These are phyloP conservation scores for Backusella australiensis DNA, from an alignment of 192 early-diverging fungal species.

Conservation along the genomic window DNA sequence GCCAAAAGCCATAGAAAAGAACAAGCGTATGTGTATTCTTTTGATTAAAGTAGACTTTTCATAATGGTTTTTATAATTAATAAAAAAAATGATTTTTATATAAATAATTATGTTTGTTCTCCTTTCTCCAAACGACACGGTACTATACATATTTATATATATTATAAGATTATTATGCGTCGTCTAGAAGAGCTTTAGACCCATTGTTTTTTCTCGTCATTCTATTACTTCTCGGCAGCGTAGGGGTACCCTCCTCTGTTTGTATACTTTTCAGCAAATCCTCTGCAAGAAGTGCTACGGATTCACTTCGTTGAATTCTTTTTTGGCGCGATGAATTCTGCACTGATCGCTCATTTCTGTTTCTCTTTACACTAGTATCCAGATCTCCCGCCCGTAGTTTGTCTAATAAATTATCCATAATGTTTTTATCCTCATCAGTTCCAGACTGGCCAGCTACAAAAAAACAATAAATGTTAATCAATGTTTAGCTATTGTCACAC, in stretches of 20 bases:
- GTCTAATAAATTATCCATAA: conserved; percentile 77
- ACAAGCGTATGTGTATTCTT: not conserved
- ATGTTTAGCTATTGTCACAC: not conserved
- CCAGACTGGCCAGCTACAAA: conserved; percentile 25
- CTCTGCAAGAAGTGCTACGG: conserved; percentile 39
- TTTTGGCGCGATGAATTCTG: conserved; percentile 12
- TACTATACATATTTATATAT: not conserved
- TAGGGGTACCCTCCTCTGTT: conserved; percentile 35
- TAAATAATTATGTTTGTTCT: not conserved
- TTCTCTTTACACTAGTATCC: conserved; percentile 41
- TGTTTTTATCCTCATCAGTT: conserved; percentile 63
- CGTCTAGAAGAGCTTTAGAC: not conserved
- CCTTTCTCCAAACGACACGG: not conserved
- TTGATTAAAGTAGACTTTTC: not conserved
- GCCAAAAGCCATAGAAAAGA: not conserved
- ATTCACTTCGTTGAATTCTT: conserved; percentile 25
- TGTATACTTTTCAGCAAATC: conserved; percentile 44
- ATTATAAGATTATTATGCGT: not conserved
- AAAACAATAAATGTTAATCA: not conserved
- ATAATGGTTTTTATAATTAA: not conserved
- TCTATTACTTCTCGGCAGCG: conserved; percentile 1
- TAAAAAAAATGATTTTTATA: not conserved
- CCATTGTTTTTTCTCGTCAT: not conserved
- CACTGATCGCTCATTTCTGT: conserved; percentile 2
- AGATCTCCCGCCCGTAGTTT: conserved; percentile 68